phyloP scores from a whole-genome alignment of 805 yeast genomes.

The Cyberlindnera sargentensis region DNA sequence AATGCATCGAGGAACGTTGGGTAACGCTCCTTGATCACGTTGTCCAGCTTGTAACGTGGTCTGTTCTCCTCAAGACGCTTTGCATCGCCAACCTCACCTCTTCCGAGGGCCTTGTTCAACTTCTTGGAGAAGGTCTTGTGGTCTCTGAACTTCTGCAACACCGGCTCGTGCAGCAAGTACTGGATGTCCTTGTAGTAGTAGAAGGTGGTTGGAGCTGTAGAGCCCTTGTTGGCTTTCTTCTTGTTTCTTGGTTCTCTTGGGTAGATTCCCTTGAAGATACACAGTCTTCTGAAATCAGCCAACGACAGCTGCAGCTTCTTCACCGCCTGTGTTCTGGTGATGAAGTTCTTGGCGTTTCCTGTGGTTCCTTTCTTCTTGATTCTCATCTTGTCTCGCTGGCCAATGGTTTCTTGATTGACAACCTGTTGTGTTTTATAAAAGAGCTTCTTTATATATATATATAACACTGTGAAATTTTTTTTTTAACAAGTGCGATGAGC shows the following conservation, averaged over 20 bases:
- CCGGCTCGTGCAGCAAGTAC: conserved; percentile 92
- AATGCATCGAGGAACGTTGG: conserved; percentile 90
- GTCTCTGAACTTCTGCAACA: conserved; percentile 83
- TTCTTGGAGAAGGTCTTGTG: conserved; percentile 93
- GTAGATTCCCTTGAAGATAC: conserved; percentile 96
- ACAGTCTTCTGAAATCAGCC: conserved; percentile 94
- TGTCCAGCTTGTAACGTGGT: conserved; percentile 82
- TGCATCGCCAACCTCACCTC: conserved; percentile 88
- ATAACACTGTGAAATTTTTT: background rate
- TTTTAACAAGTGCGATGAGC: conserved; percentile 4
- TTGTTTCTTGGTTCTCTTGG: conserved; percentile 96
- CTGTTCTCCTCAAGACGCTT: conserved; percentile 74
- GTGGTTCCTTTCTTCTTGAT: conserved; percentile 74
- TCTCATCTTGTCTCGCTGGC: conserved; percentile 3
- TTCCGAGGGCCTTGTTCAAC: conserved; percentile 80
- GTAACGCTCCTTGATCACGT: conserved; percentile 89
- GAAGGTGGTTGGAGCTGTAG: conserved; percentile 94
- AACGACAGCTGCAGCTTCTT: conserved; percentile 85
- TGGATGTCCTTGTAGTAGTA: conserved; percentile 93
- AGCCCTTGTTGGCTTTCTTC: conserved; percentile 95
- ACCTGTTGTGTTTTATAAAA: background rate
- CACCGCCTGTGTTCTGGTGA: conserved; percentile 93
- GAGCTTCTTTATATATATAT: background rate
- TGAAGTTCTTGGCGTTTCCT: conserved; percentile 88
- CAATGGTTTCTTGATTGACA: background rate